A percentile compares a stretch with the other conserved stretches of the same genome.
phyloP scores from a whole-genome alignment of 1,284 basidiomycete species.

The Pyrrhoderma lamaoense region DNA sequence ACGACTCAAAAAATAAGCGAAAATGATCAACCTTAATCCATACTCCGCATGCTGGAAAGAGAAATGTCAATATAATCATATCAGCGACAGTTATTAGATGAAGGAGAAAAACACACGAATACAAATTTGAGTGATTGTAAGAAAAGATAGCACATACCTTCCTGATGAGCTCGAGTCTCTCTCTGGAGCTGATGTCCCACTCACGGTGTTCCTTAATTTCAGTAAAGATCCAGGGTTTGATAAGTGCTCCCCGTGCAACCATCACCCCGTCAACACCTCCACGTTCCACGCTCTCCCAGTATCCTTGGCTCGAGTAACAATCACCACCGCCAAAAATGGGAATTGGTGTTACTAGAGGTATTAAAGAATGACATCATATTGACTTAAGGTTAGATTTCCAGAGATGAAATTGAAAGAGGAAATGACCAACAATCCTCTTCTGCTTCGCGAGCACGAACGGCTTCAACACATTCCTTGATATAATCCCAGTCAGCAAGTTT shows the following conservation, averaged over 20 bases:
- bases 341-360: slow-evolving; percentile 60
- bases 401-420: neutral
- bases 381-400: neutral
- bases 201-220: slow-evolving; percentile 89
- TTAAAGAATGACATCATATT: slow-evolving; percentile 7
- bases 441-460: slow-evolving; percentile 70
- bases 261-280: slow-evolving; percentile 91
- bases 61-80: neutral
- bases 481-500: slow-evolving; percentile 88
- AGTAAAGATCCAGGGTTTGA: slow-evolving; percentile 96
- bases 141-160: slow-evolving; percentile 45
- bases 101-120: neutral
- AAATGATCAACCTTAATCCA: slow-evolving; percentile 51
- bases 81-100: neutral
- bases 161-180: slow-evolving; percentile 82
- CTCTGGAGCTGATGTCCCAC: slow-evolving; percentile 91
- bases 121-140: neutral
- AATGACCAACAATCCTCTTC: slow-evolving; percentile 65
- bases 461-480: slow-evolving; percentile 79
- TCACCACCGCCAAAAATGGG: slow-evolving; percentile 97
- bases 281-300: slow-evolving; percentile 70
- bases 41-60: slow-evolving; percentile 76
- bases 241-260: slow-evolving; percentile 90
- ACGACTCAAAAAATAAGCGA: neutral
- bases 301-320: slow-evolving; percentile 82